Percentiles rank a stretch among this genome's conserved stretches.
These are phyloP conservation scores for Penicillium atrosanguineum DNA, from an alignment of 495 filamentous ascomycete genomes.

Conservation along the genomic window DNA sequence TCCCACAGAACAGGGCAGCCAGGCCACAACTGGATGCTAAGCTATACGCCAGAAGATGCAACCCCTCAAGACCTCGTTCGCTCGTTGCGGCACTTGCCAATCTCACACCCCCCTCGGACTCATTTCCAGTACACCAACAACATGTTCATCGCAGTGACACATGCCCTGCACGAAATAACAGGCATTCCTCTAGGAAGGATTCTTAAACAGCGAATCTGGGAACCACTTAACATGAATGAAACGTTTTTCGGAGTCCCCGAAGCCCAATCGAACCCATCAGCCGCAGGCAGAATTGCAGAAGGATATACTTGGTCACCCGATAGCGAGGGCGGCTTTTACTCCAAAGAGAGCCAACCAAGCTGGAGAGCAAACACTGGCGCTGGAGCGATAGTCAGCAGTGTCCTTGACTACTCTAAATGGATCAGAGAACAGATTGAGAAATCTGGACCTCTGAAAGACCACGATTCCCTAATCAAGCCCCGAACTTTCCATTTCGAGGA, in stretches of 20 bases:
- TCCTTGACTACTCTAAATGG: conserved; percentile 53
- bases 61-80: conserved; percentile 24
- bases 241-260: conserved; percentile 30
- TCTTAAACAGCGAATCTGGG: conserved; percentile 45
- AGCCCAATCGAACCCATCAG: conserved; percentile 8
- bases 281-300: conserved; percentile 5
- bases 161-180: conserved; percentile 43
- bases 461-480: conserved; percentile 35
- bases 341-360: conserved; percentile 21
- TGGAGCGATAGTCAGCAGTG: conserved; percentile 49
- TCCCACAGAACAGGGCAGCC: conserved; percentile 51
- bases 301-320: conserved; percentile 20
- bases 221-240: conserved; percentile 46
- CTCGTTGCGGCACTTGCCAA: conserved; percentile 35
- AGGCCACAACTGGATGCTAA: conserved; percentile 24
- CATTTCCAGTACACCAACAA: conserved; percentile 50
- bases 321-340: conserved; percentile 6
- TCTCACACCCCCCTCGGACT: conserved; percentile 33
- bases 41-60: background rate
- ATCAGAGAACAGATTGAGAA: conserved; percentile 35
- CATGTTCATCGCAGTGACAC: conserved; percentile 44
- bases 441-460: conserved; percentile 31
- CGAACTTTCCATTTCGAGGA: conserved; percentile 28
- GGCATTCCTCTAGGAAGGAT: conserved; percentile 35
- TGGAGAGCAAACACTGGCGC: conserved; percentile 42